These are phyloP conservation scores for Hypoxylon sp. DNA, from an alignment of 2,329 filamentous ascomycete genomes.

Conservation along the genomic window DNA sequence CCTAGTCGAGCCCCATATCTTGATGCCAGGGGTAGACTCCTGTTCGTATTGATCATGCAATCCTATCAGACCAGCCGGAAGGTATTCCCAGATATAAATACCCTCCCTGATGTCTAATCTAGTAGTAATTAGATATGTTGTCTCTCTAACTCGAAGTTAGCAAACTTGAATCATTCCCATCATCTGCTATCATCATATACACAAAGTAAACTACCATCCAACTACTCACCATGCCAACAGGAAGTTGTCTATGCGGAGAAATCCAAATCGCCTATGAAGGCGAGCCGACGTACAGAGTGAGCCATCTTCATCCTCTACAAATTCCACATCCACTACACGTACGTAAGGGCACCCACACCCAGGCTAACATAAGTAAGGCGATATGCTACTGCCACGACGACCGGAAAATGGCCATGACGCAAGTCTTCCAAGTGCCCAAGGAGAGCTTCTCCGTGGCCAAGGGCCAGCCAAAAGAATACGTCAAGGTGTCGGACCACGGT, in stretches of 20 bases:
- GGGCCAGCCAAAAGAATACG: conserved; percentile 19
- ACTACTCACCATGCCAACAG: conserved; percentile 15
- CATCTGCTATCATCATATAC: too few relatives aligned
- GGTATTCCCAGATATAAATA: too few relatives aligned
- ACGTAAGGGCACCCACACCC: not conserved
- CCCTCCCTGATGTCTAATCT: too few relatives aligned
- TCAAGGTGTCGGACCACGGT: conserved; percentile 23
- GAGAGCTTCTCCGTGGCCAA: conserved; percentile 16
- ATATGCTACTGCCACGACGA: conserved; percentile 27
- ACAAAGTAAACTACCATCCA: not conserved
- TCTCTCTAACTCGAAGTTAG: too few relatives aligned
- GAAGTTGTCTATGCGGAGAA: conserved; percentile 26
- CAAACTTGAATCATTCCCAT: too few relatives aligned
- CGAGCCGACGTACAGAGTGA: conserved; percentile 10
- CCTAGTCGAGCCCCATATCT: too few relatives aligned
- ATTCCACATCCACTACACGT: not conserved
- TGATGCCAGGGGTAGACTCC: too few relatives aligned
- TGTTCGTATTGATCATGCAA: too few relatives aligned
- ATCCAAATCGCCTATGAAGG: conserved; percentile 25
- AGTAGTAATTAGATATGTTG: too few relatives aligned
- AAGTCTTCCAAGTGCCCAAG: conserved; percentile 20
- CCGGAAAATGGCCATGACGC: conserved; percentile 20
- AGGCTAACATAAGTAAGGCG: conserved; percentile 5
- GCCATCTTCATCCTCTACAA: not conserved
- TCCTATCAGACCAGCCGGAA: too few relatives aligned